Evolutionary conservation across 2,329 filamentous ascomycete genomes (phyloP), one percentile per base, ranked within the genome.

Genomic region (Paecilomyces sp.): DNA sequence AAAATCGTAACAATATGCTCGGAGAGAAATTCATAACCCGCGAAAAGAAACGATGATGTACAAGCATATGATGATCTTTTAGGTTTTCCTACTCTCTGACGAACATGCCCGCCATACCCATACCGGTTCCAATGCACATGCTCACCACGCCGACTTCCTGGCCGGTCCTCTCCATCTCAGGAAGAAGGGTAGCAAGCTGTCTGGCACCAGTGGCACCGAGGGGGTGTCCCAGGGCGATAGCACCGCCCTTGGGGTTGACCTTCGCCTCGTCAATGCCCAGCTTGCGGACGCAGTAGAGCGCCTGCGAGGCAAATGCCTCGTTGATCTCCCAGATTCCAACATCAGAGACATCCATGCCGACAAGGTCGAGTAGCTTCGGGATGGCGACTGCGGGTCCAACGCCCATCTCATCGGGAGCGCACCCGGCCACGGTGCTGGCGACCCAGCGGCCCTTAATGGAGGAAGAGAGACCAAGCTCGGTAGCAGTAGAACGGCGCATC

Each of bases 271-370:
- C 82, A 77, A 86, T 65, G 69, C 84, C 68, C 24, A 80, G 65
- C 68, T 85, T 83, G 61, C 91, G 79, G 54, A 93, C 77, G 67
- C 88, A 92, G 76, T 96, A 84, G 57, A 88, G 69, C 47, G 84
- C 83, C 69, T 87, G 85, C 55, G 79, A 83, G 3, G 84, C 85
- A 71, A 88, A 88, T 13, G 85, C 85, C 83, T 97, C 92, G 74
- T 97, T 97, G 75, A 97, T 89, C 80, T 97, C 92, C 92, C 92
- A 97, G 9, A 94, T 80, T 36, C 88, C 83, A 0, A 97, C 85
- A 60, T 97, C 91, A 1, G 81, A 79, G 12, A 79, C 87, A 52
- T 77, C 71, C 13, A 97, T 73, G 0, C 87, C 90, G 1, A 88
- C 83, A 62, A 85, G 84, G 18, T 79, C 74, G n/a, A 97, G 80